Base-by-base conservation (phyloP, 441 rosid species). In the Croton laevigatus region DNA sequence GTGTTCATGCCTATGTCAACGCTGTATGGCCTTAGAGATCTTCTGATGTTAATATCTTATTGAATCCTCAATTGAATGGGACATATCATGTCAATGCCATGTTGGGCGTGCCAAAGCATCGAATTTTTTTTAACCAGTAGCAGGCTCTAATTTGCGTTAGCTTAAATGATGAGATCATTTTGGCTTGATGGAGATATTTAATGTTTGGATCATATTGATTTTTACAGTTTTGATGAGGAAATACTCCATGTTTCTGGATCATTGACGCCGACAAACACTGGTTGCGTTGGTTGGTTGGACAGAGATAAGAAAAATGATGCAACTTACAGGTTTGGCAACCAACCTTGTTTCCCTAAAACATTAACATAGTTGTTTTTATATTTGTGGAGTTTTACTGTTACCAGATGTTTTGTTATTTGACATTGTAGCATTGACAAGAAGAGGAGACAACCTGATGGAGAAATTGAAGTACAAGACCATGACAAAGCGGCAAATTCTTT, bases 171-270 rank as follows among this genome's bases (percentile, higher is more conserved):
- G 1, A 40, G 32, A 12, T 19, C 17, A 14, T 11, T 20, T 2
- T 45, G 13, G 20, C 2, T 65, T 36, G 42, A 9, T 37, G 8
- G 34, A 36, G 55, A 36, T 46, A 40, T 23, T 20, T 48, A 34
- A 20, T 23, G 20, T 54, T 57, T 60, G 8, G 68, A 34, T 57
- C 13, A 12, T 36, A 37, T 70, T 65, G 13, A 71, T 60, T 58
- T 67, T 68, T 82, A 83, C 84, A 91, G 94, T 81, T 78, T 90
- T 70, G 90, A 91, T 75, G 89, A 89, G 79, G 97, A 94, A 80
- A 85, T 83, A 44, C 77, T 90, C 75, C 96, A 88, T 81, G 89
- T 90, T 72, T 76, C 79, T 61, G 96, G 98, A 38, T 90, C 98
- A 8, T 71, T 91, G 67, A 71, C 73, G 53, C 83, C 85, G 27